Base-by-base conservation (phyloP, 495 filamentous ascomycete genomes). In the Tuber magnatum region DNA sequence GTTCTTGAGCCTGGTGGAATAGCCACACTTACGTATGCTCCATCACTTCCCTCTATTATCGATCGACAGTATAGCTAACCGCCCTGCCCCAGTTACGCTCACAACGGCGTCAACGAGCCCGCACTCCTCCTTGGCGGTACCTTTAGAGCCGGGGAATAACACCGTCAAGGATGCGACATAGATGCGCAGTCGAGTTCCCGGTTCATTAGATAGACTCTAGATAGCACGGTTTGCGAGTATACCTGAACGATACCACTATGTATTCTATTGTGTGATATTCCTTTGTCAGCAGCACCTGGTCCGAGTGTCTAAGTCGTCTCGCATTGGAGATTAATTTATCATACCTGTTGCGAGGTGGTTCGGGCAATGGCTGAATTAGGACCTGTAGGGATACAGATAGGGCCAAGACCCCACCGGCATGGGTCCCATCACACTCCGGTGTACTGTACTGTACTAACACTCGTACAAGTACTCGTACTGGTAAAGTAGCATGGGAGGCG, bases 1-100 rank as follows among this genome's bases (percentile, higher is more conserved):
- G 85, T 94, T 83, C 84, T 94, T 10, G 90, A 93, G 82, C 93
- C 94, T 3, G 94, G 94, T 39, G 93, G 93, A 80, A 92, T 97
- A 9, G 93, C 91, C 0, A 92, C 92, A 1, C 83, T 97, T 79
- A 94, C 88, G 88, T 90, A 83, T 80, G 86, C 46, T 44, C 40
- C 35, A 71, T 28, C 14, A n/a, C n/a, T 28, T 20, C 72, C 40
- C 38, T 71, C 41, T 69, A 22, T 28, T 28, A 32, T 14, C 22
- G 14, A 48, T 56, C 22, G 22, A 40, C 68, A 6, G 42, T 65
- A 28, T 10, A 38, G 74, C 80, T 82, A 74, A 78, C 72, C 73
- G 75, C 75, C 38, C 9, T 38, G 41, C 18, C 24, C 24, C 71
- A 90, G 90, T 78, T 93, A 93, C 81, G 90, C 91, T 74, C 91